Base-by-base conservation (phyloP, 371 early-diverging fungal genomes). In the Mucor lusitanicus region DNA sequence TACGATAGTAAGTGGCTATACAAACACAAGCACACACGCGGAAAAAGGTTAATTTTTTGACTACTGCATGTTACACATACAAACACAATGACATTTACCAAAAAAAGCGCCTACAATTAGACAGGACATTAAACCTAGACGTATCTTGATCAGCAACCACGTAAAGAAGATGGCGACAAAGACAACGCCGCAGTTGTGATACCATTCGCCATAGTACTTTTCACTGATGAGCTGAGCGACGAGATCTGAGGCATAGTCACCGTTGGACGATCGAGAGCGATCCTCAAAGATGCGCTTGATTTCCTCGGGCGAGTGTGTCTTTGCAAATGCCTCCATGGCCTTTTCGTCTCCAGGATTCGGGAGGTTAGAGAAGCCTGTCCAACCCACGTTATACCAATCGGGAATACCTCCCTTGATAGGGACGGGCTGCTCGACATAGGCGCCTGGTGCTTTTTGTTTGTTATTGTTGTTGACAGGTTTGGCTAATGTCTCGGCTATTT, bases 1-100 rank as follows among this genome's bases (percentile, higher is more conserved):
- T 90, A 64, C 85, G 83, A 72, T 90, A 92, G 70, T 90, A 92
- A 5, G 88, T 90, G 6, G 83, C 90, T 85, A 63, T n/a, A n/a
- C n/a, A n/a, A n/a, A n/a, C n/a, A n/a, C 40, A 54, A 13, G 50
- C 2, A 60, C n/a, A 13, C 19, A 35, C 13, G 4, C 6, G 21
- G 40, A 17, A 40, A 17, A 40, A 40, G 40, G 25, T 39, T 57
- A 33, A 61, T 32, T 35, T 37, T 39, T n/a, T n/a, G n/a, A 59
- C 53, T 25, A 8, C 33, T 35, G 32, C 3, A 21, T 56, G 40
- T 35, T 53, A 53, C 53, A 53, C 53, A 53, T 6, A 25, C 25
- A 53, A 2, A 35, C 37, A 27, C 53, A 53, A 53, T 53, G 32
- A 23, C n/a, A 46, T 61, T 48, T 72, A 75, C 75, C 78, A 61